phyloP scores from a whole-genome alignment of 1,139 yeast genomes.

The Hyphopichia burtonii region DNA sequence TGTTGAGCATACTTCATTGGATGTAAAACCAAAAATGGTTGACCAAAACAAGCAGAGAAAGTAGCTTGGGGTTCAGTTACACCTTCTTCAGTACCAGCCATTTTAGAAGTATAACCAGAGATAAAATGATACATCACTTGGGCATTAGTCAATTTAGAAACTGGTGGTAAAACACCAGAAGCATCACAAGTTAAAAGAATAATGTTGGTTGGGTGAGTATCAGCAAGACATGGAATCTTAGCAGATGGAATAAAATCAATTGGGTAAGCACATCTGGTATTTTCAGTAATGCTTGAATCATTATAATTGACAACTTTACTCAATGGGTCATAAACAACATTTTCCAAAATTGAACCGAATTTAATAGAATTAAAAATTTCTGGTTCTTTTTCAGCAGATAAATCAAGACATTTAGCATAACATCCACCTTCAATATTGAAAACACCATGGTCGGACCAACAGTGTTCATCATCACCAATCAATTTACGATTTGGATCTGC shows the following conservation, averaged over 20 bases:
- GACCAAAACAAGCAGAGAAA: conserved; percentile 98
- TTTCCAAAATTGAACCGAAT: conserved; percentile 93
- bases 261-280: conserved; percentile 98
- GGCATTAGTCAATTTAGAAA: conserved; percentile 87
- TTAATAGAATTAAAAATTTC: conserved; percentile 94
- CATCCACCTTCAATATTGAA: conserved; percentile 99
- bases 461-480: conserved; percentile 99
- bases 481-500: conserved; percentile 94
- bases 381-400: conserved; percentile 91
- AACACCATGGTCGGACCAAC: conserved; percentile 98
- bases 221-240: conserved; percentile 89
- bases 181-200: conserved; percentile 96
- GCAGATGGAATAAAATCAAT: conserved; percentile 97
- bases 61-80: conserved; percentile 98
- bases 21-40: conserved; percentile 96
- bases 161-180: conserved; percentile 96
- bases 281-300: conserved; percentile 83
- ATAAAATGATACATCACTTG: conserved; percentile 99
- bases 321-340: conserved; percentile 79
- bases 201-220: conserved; percentile 88
- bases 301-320: conserved; percentile 85
- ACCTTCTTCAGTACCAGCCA: conserved; percentile 99
- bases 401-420: conserved; percentile 95
- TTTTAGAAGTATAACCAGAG: conserved; percentile 97
- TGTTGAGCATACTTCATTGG: conserved; percentile 98